Percentiles rank a stretch among this genome's conserved stretches.
These are phyloP conservation scores for Clarireedia homoeocarpa DNA, from an alignment of 2,329 filamentous ascomycete species.

Conservation along the genomic window DNA sequence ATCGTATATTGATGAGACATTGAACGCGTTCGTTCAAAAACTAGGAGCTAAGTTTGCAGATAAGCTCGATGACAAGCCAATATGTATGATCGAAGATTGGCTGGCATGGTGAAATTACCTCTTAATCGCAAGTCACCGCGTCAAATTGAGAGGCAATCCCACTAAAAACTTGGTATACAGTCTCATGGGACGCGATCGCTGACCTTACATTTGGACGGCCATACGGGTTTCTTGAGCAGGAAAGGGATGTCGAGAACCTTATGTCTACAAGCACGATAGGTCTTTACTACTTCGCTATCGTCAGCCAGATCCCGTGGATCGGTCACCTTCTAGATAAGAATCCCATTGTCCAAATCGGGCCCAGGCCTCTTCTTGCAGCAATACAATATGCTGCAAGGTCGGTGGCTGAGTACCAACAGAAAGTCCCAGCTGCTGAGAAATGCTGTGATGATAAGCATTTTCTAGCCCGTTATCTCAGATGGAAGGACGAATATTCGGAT, in stretches of 20 bases:
- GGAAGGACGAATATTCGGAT: not conserved
- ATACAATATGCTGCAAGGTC: not conserved
- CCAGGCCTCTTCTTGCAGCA: not conserved
- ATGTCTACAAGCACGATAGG: not conserved
- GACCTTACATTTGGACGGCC: not conserved
- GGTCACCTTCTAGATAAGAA: not conserved
- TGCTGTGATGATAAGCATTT: not conserved
- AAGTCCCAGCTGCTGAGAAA: not conserved
- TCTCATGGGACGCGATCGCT: not conserved
- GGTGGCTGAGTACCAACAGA: not conserved
- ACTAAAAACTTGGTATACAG: not conserved
- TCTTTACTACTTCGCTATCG: not conserved
- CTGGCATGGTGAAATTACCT: not conserved
- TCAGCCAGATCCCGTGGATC: slow-evolving; percentile 4
- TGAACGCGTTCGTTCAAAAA: not conserved
- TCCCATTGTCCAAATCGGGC: not conserved
- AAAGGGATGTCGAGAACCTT: not conserved
- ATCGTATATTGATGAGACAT: not conserved
- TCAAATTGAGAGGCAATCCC: not conserved
- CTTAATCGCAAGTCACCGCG: not conserved
- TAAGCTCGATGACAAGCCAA: not conserved
- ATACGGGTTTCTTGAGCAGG: not conserved
- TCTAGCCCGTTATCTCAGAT: not conserved
- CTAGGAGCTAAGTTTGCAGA: not conserved
- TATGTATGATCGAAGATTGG: not conserved